phyloP scores from a whole-genome alignment of 371 early-diverging fungal species.

The Parasitella parasitica region DNA sequence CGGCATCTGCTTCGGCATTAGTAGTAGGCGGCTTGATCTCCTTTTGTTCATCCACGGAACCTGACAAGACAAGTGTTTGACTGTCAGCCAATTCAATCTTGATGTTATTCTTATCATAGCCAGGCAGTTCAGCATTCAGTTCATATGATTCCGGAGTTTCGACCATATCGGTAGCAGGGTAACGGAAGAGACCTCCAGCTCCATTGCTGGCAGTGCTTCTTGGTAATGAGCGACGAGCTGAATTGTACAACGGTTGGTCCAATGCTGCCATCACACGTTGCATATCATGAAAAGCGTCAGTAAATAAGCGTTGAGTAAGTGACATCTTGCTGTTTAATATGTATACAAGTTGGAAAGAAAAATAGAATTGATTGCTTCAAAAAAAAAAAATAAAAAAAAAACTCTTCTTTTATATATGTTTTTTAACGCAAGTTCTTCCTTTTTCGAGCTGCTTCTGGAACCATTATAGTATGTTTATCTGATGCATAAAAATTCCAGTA shows the following conservation, averaged over 20 bases:
- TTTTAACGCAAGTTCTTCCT: background rate
- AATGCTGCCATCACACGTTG: slow-evolving; percentile 33
- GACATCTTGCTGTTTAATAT: slow-evolving; percentile 23
- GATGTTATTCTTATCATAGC: slow-evolving; percentile 35
- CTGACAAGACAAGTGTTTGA: slow-evolving; percentile 29
- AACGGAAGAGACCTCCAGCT: slow-evolving; percentile 1
- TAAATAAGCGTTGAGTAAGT: slow-evolving; percentile 31
- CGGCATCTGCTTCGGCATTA: background rate
- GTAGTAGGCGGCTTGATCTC: background rate
- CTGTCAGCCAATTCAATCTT: slow-evolving; percentile 34
- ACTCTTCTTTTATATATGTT: background rate
- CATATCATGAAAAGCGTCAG: slow-evolving; percentile 39
- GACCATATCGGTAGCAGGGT: slow-evolving; percentile 32
- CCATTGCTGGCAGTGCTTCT: background rate
- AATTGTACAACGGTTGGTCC: slow-evolving; percentile 36
- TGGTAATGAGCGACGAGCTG: slow-evolving; percentile 16
- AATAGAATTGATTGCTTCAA: background rate
- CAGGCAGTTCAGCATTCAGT: slow-evolving; percentile 41
- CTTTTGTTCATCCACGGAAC: slow-evolving; percentile 11
- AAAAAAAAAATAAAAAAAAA: background rate
- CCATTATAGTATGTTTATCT: too few species aligned
- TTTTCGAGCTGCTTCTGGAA: background rate
- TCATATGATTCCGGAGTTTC: slow-evolving; percentile 31
- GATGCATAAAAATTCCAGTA: too few species aligned
- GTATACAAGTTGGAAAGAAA: too few species aligned